phyloP scores from a whole-genome alignment of 2,329 filamentous ascomycete genomes.

The Lachnellula arida region DNA sequence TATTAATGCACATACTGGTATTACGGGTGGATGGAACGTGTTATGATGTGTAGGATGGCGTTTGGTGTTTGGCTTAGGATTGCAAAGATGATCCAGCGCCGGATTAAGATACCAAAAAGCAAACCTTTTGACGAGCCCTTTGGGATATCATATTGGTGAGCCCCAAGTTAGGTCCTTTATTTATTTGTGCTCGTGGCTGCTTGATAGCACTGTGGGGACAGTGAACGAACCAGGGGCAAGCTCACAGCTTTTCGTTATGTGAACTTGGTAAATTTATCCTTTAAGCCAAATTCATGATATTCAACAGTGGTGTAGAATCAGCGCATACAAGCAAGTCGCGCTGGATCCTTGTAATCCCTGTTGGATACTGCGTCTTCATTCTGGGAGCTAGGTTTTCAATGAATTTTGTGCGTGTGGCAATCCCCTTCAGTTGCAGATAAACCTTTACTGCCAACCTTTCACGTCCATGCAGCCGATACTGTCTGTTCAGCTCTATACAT shows the following conservation, averaged over 20 bases:
- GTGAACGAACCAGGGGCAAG: neutral
- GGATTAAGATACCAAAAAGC: slow-evolving; percentile 4
- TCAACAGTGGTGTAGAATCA: too few relatives aligned
- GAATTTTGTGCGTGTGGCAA: too few relatives aligned
- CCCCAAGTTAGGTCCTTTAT: too few relatives aligned
- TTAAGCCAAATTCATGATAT: too few relatives aligned
- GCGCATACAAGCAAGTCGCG: too few relatives aligned
- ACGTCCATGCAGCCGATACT: too few relatives aligned
- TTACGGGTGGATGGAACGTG: slow-evolving; percentile 1
- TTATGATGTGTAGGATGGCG: slow-evolving; percentile 6
- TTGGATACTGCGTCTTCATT: too few relatives aligned
- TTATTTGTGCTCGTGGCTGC: neutral
- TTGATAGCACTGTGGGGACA: neutral
- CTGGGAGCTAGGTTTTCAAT: too few relatives aligned
- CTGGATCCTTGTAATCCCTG: too few relatives aligned
- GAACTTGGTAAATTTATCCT: neutral
- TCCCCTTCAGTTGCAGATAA: too few relatives aligned
- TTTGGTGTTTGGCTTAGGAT: slow-evolving; percentile 4
- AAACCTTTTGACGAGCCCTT: neutral
- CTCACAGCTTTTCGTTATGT: neutral
- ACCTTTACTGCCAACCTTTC: too few relatives aligned
- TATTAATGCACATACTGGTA: slow-evolving; percentile 20
- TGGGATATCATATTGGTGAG: neutral
- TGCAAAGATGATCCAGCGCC: neutral
- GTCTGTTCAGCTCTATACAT: too few relatives aligned